Evolutionary conservation across 306 rosid genomes (phyloP).

Genomic region (Corylus heterophylla): DNA sequence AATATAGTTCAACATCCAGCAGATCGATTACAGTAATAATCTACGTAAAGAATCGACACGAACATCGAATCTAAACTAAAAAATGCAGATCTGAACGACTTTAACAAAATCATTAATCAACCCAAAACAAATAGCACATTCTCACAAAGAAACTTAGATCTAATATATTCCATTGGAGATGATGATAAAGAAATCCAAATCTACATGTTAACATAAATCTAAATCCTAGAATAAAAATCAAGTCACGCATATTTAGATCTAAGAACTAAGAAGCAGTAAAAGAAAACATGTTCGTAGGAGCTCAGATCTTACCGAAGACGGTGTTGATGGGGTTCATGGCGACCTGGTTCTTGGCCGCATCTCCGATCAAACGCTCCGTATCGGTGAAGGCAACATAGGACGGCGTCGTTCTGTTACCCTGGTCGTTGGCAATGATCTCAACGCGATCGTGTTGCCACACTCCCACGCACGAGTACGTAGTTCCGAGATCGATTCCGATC

Average conservation of each 20-base stretch:
- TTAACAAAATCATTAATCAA: background rate
- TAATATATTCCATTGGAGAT: background rate
- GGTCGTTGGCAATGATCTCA: conserved; percentile 71
- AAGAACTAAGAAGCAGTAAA: background rate
- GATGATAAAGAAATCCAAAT: background rate
- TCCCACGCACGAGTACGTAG: conserved; percentile 70
- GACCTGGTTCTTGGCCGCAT: conserved; percentile 70
- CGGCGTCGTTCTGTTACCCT: conserved; percentile 72
- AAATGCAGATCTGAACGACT: background rate
- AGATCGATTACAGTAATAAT: background rate
- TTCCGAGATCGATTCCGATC: conserved; percentile 71
- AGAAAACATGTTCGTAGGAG: background rate
- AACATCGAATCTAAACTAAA: background rate
- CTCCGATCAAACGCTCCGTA: conserved; percentile 59
- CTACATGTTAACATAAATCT: background rate
- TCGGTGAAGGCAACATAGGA: conserved; percentile 64
- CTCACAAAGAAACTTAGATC: background rate
- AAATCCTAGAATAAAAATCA: background rate
- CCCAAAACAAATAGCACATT: background rate
- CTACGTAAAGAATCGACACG: background rate
- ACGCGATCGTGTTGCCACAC: conserved; percentile 73
- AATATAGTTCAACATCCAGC: background rate
- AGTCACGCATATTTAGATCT: background rate
- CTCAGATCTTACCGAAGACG: conserved; percentile 51
- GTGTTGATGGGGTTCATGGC: conserved; percentile 70